Evolutionary conservation across 805 yeast genomes (phyloP), one percentile per base, ranked within the genome.

Genomic region (Diddensiella santjacobensis): DNA sequence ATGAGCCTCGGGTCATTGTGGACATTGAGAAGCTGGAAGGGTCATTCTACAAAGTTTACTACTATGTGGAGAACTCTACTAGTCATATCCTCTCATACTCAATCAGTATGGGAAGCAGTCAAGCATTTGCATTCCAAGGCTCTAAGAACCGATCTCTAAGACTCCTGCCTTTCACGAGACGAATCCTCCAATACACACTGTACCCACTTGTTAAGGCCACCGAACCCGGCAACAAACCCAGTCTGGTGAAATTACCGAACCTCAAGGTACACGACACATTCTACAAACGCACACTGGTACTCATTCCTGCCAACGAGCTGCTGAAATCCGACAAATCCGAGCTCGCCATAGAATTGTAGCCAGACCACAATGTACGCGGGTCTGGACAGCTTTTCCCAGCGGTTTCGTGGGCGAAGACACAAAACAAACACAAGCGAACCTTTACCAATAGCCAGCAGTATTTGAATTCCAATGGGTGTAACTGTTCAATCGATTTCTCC

Each of bases 61-160:
- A 78, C 59, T 71, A 73, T 44, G 59, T 87, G 42, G 95, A 87
- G 59, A 87, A 87, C 58, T 89, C 95, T 11, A 83, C 95, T 0
- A 72, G 84, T 2, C 71, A 83, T 39, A 74, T 83, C 2, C 79
- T 87, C 54, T 79, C 80, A 8, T 87, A 84, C 55, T 66, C 81
- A 10, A 70, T 80, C 2, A 67, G 71, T 10, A 63, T 80, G 62
- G 64, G 66, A 2, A 51, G 70, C 1, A 68, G 71, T 38, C 67
- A 67, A 20, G 63, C 57, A 56, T 75, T 64, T 60, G 69, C 62
- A 36, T 71, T 53, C 50, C 71, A 57, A 59, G 79, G 62, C 15
- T 66, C 56, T 49, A 71, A 66, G 47, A 55, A 54, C 22, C 43
- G 53, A 31, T 55, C 61, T 13, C 48, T 64, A 6, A 74, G 84